These are phyloP conservation scores for Phalaenopsis aphrodite DNA, from an alignment of 106 monocot genomes.

Conservation along the genomic window DNA sequence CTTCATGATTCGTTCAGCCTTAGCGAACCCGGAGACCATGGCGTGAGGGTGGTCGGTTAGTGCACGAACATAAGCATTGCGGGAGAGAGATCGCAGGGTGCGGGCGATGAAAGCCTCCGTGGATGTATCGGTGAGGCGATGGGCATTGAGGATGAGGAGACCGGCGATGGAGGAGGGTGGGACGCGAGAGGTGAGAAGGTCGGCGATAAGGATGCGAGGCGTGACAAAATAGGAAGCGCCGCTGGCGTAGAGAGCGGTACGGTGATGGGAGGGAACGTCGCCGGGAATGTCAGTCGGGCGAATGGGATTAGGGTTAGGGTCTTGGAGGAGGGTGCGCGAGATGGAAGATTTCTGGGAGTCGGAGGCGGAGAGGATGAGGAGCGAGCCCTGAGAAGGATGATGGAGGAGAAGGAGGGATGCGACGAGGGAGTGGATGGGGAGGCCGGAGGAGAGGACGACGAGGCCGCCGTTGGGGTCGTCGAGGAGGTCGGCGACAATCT, in stretches of 20 bases:
- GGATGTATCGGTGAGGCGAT: slow-evolving; percentile 78
- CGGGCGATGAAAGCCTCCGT: slow-evolving; percentile 80
- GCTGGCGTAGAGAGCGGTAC: slow-evolving; percentile 47
- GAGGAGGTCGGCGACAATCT: slow-evolving; percentile 68
- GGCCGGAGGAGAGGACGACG: slow-evolving; percentile 76
- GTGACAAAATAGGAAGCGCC: slow-evolving; percentile 47
- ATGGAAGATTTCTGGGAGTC: slow-evolving; percentile 45
- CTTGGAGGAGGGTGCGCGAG: slow-evolving; percentile 28
- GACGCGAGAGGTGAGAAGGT: slow-evolving; percentile 28
- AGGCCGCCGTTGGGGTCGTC: slow-evolving; percentile 67
- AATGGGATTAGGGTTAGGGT: slow-evolving; percentile 8
- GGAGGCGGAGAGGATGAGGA: slow-evolving; percentile 72
- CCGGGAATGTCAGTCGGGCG: slow-evolving; percentile 41
- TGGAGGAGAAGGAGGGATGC: slow-evolving; percentile 66
- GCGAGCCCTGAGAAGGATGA: slow-evolving; percentile 39
- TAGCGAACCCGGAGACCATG: slow-evolving; percentile 77
- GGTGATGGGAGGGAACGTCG: slow-evolving; percentile 61
- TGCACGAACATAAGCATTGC: slow-evolving; percentile 35
- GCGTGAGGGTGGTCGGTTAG: slow-evolving; percentile 76
- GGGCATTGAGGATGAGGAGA: slow-evolving; percentile 62
- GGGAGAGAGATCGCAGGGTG: slow-evolving; percentile 34
- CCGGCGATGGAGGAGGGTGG: slow-evolving; percentile 18
- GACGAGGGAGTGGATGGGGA: slow-evolving; percentile 55
- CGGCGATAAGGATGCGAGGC: slow-evolving; percentile 25
- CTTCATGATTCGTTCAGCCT: slow-evolving; percentile 87